phyloP scores from a whole-genome alignment of 164 flowering plant genomes.

The Nymphaea thermarum region DNA sequence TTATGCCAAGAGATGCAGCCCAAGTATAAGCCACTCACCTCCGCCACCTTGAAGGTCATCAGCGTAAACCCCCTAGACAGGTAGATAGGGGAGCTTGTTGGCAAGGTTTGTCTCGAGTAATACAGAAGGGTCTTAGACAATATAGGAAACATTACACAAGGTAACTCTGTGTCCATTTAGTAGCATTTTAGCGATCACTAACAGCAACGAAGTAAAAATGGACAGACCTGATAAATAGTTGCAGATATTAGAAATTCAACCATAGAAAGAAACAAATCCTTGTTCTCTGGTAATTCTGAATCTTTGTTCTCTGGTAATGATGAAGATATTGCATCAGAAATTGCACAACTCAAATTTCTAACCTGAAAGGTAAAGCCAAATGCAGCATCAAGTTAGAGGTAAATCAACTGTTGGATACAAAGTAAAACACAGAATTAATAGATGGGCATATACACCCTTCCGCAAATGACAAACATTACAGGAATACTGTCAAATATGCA shows the following conservation, averaged over 20 bases:
- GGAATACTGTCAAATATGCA: too few species aligned
- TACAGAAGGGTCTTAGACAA: too few species aligned
- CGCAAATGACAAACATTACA: background rate
- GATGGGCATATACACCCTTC: too few species aligned
- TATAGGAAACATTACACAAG: too few species aligned
- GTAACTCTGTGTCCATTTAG: too few species aligned
- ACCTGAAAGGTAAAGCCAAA: slow-evolving; percentile 30
- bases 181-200: too few species aligned
- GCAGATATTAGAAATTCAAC: slow-evolving; percentile 58
- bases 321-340: slow-evolving; percentile 30
- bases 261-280: slow-evolving; percentile 51
- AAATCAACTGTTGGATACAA: background rate
- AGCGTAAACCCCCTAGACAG: too few species aligned
- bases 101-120: too few species aligned
- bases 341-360: slow-evolving; percentile 29
- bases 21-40: slow-evolving; percentile 25
- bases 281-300: slow-evolving; percentile 32
- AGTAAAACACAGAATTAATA: background rate
- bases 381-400: background rate
- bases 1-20: too few species aligned
- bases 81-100: too few species aligned
- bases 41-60: too few species aligned
- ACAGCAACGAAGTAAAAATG: too few species aligned
- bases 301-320: slow-evolving; percentile 39
- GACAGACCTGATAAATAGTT: slow-evolving; percentile 70